A percentile compares a stretch with the other conserved stretches of the same genome.
Evolutionary conservation across 306 rosid species (phyloP).

Genomic region (Gillenia trifoliata): DNA sequence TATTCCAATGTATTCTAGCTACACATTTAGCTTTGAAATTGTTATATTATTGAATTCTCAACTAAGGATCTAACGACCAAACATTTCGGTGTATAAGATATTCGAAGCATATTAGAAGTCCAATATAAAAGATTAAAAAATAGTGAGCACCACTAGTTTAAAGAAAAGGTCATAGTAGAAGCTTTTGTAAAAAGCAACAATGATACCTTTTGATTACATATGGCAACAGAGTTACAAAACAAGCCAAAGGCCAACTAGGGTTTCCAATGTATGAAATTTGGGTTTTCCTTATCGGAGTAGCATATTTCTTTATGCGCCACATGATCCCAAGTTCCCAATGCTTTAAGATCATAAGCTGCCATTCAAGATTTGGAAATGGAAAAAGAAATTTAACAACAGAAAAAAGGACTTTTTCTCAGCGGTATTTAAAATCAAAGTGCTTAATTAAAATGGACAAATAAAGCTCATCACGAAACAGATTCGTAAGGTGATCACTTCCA

Average conservation of each 20-base stretch:
- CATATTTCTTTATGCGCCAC: background rate
- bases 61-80: background rate
- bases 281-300: background rate
- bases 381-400: background rate
- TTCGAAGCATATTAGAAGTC: background rate
- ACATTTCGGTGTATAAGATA: background rate
- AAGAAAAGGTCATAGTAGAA: background rate
- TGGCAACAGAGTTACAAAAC: background rate
- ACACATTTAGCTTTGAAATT: too few relatives aligned
- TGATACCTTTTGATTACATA: background rate
- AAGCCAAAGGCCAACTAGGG: background rate
- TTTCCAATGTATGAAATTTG: background rate
- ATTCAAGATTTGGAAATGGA: background rate
- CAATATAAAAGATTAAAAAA: background rate
- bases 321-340: background rate
- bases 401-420: background rate
- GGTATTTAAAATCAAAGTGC: background rate
- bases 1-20: background rate
- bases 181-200: background rate
- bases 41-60: too few relatives aligned
- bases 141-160: background rate
- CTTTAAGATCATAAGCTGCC: background rate
- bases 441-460: background rate
- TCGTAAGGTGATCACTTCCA: background rate
- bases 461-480: background rate